Base-by-base conservation (phyloP, 2,329 filamentous ascomycete species). In the Colletotrichum liriopes region DNA sequence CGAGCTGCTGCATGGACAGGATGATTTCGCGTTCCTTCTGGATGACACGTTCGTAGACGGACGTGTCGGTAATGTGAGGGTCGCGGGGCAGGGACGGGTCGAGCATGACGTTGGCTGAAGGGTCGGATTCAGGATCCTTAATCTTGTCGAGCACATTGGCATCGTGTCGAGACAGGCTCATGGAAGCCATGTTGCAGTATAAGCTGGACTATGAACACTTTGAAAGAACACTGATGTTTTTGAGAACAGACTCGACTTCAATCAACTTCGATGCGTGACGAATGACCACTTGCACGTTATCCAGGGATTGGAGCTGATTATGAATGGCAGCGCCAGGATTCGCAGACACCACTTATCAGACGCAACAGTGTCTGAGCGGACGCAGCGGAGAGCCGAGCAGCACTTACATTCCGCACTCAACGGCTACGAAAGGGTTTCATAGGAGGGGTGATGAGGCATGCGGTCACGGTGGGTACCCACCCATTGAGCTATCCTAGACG, bases 131-230 rank as follows among this genome's bases (percentile, higher is more conserved):
- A 1, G 91, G 91, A 73, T 93, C 90, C 76, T 88, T 89, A 80
- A 93, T 92, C 79, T 92, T 92, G 74, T 89, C 86, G 70, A 93
- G 87, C 75, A 93, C 86, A 68, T 89, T 86, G 79, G 90, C 82
- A 78, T 93, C 91, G 74, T 88, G 87, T 56, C 81, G 83, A 78
- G 87, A 91, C 69, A 93, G 84, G 18, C 83, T 79, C 67, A 84
- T 77, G 66, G 81, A 78, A 54, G 87, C 80, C 89, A 91, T 91
- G 76, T 59, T 51, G 51, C 54, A 29, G 41, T 45, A 18, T 35
- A 20, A 23, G 29, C 49, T 39, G 43, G 66, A 43, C 52, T 35
- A 16, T n/a, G 7, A n/a, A 60, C 12, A 39, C 8, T n/a, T 18
- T 72, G 35, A 67, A 37, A 37, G 41, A 47, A 52, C 16, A 41